These are phyloP conservation scores for Pleurozium schreberi DNA, from an alignment of 225 moss, liverwort and hornwort genomes.

Conservation along the genomic window DNA sequence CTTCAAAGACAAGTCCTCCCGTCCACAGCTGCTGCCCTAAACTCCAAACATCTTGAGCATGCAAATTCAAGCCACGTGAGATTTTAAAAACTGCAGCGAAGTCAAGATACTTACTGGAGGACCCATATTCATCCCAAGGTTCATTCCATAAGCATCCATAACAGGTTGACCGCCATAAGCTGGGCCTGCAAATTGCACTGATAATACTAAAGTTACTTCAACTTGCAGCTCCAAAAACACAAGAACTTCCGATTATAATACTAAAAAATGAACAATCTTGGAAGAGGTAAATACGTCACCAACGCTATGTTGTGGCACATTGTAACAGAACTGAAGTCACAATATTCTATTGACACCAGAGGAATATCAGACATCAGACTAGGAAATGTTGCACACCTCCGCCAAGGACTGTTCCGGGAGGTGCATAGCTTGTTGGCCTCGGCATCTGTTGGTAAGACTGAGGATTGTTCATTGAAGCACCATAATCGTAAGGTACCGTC, in stretches of 20 bases:
- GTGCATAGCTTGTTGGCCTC: slow-evolving; percentile 76
- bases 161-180: slow-evolving; percentile 79
- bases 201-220: slow-evolving; percentile 10
- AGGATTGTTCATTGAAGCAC: slow-evolving; percentile 82
- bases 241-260: background rate
- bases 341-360: background rate
- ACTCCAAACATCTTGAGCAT: background rate
- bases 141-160: slow-evolving; percentile 98
- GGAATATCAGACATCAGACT: background rate
- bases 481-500: slow-evolving; percentile 91
- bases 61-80: background rate
- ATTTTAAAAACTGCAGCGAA: background rate
- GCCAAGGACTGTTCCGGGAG: slow-evolving; percentile 90
- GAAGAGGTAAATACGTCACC: background rate
- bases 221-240: background rate
- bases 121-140: slow-evolving; percentile 78
- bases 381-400: slow-evolving; percentile 29
- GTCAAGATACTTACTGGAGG: slow-evolving; percentile 51
- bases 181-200: slow-evolving; percentile 72
- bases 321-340: background rate
- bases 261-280: background rate
- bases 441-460: slow-evolving; percentile 85
- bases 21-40: slow-evolving; percentile 42
- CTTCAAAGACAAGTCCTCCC: slow-evolving; percentile 47
- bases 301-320: background rate